phyloP scores from a whole-genome alignment of 495 filamentous ascomycete genomes.

The Tirmania nivea region DNA sequence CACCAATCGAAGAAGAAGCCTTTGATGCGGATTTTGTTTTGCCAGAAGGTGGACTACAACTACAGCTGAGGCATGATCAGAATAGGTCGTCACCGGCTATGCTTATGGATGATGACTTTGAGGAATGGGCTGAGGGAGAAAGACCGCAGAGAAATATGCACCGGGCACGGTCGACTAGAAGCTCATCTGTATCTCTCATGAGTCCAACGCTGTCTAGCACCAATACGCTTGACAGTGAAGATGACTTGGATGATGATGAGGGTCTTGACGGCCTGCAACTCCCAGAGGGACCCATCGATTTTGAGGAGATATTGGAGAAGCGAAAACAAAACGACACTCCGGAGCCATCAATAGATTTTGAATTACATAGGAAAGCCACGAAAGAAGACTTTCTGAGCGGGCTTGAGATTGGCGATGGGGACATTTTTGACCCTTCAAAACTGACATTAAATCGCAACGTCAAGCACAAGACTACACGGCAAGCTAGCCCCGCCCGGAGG shows the following conservation, averaged over 20 bases:
- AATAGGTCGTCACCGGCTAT: slow-evolving; percentile 8
- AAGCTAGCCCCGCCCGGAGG: slow-evolving; percentile 42
- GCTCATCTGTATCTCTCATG: slow-evolving; percentile 68
- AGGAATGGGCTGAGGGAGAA: slow-evolving; percentile 84
- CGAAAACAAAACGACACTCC: slow-evolving; percentile 22
- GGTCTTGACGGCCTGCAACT: slow-evolving; percentile 65
- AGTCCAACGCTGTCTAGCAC: slow-evolving; percentile 57
- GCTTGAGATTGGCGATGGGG: slow-evolving; percentile 62
- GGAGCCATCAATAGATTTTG: slow-evolving; percentile 3
- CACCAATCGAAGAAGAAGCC: slow-evolving; percentile 31
- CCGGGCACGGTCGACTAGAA: slow-evolving; percentile 50
- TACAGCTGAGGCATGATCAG: slow-evolving; percentile 15
- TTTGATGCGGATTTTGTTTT: slow-evolving; percentile 64
- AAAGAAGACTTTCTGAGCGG: slow-evolving; percentile 73
- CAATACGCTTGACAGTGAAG: slow-evolving; percentile 56
- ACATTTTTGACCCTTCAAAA: slow-evolving; percentile 53
- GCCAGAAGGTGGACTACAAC: slow-evolving; percentile 27
- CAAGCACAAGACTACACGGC: slow-evolving; percentile 50
- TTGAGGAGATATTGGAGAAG: slow-evolving; percentile 51
- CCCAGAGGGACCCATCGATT: slow-evolving; percentile 61
- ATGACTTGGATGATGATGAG: slow-evolving; percentile 43
- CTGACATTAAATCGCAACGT: slow-evolving; percentile 81
- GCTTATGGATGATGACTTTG: slow-evolving; percentile 46
- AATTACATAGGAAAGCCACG: slow-evolving; percentile 14
- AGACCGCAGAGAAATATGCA: slow-evolving; percentile 70